These are phyloP conservation scores for Diutina rugosa DNA, from an alignment of 1,139 yeast species.

Conservation along the genomic window DNA sequence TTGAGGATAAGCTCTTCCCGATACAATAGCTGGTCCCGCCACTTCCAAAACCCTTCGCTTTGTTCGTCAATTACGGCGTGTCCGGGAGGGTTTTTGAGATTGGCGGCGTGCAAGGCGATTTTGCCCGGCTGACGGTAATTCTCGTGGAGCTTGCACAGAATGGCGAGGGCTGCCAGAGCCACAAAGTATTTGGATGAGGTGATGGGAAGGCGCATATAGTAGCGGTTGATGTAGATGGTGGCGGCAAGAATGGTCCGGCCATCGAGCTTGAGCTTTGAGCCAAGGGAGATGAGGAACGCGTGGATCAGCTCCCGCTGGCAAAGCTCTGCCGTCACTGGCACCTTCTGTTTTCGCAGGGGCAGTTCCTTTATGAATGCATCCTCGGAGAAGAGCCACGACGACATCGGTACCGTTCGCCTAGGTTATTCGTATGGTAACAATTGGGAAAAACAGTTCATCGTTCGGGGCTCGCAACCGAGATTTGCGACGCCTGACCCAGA, in stretches of 20 bases:
- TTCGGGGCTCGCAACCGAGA: background rate
- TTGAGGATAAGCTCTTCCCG: conserved; percentile 31
- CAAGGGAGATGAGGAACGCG: conserved; percentile 26
- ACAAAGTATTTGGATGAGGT: conserved; percentile 33
- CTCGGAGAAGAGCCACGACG: conserved; percentile 23
- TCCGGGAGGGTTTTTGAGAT: conserved; percentile 16
- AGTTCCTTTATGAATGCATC: conserved; percentile 19
- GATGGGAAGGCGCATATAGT: conserved; percentile 29
- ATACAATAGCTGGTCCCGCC: conserved; percentile 33
- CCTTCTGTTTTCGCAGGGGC: conserved; percentile 69
- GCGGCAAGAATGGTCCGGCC: conserved; percentile 32
- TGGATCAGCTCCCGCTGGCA: conserved; percentile 22
- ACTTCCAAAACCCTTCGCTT: conserved; percentile 29
- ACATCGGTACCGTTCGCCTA: background rate
- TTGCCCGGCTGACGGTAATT: conserved; percentile 31
- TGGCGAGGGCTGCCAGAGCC: conserved; percentile 32
- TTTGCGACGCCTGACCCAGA: too few relatives aligned
- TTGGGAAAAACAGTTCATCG: background rate
- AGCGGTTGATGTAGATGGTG: conserved; percentile 27
- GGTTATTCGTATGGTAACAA: background rate
- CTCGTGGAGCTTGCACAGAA: conserved; percentile 30
- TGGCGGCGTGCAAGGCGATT: conserved; percentile 27
- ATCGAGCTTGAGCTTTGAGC: conserved; percentile 26
- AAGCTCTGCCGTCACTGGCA: conserved; percentile 71
- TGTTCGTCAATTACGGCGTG: conserved; percentile 24